phyloP scores from a whole-genome alignment of 139 green algal genomes.

The Pedinophyceae sp. region DNA sequence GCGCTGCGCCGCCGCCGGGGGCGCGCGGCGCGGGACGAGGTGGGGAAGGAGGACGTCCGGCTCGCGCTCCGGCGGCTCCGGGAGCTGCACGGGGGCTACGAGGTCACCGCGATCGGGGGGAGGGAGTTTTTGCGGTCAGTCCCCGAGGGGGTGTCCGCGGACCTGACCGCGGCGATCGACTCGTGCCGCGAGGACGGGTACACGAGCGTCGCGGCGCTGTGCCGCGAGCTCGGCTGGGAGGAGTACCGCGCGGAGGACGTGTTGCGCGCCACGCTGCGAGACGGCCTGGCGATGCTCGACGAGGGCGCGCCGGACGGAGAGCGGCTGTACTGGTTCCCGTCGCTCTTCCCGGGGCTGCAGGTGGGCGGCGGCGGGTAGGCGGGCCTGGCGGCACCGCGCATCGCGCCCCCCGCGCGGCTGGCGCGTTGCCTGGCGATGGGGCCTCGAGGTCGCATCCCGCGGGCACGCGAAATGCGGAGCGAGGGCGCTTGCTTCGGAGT shows the following conservation, averaged over 20 bases:
- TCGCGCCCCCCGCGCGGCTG: no score
- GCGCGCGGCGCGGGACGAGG: not conserved
- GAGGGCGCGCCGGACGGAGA: not conserved
- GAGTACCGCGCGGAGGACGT: not conserved
- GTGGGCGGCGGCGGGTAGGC: no score
- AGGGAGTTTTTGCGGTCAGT: not conserved
- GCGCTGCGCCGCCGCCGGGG: not conserved
- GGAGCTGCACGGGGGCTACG: not conserved
- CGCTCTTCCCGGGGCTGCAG: no score
- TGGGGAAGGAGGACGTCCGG: not conserved
- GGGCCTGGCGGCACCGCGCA: no score
- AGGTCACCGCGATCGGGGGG: not conserved
- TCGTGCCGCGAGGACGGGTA: not conserved
- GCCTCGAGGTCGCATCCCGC: no score
- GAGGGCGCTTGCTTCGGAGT: no score
- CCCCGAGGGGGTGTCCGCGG: not conserved
- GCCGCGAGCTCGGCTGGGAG: not conserved
- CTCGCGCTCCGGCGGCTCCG: not conserved
- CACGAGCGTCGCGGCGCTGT: not conserved
- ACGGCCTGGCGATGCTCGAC: not conserved
- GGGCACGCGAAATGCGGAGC: no score
- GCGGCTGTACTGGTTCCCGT: not conserved
- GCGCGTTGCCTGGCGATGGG: no score
- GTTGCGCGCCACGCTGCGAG: not conserved
- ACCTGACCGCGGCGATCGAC: not conserved